Evolutionary conservation across 169 alveolate genomes (phyloP), one percentile per base, ranked within the genome.

Genomic region (Neospora caninum): DNA sequence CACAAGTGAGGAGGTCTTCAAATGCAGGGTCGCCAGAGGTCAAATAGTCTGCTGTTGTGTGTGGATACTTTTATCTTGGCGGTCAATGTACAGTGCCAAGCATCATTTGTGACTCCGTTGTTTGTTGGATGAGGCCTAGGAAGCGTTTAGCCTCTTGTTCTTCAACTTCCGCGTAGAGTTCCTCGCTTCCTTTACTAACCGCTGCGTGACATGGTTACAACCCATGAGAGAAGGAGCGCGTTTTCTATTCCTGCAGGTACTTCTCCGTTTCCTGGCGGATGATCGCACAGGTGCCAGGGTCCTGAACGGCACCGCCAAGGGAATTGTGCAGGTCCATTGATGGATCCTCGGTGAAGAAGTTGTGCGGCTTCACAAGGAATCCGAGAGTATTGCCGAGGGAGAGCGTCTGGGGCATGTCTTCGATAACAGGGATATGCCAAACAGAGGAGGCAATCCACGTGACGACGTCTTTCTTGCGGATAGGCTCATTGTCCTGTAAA

Each of bases 211-310:
- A 49, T 49, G 58, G 58, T 4, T 0, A 64, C 25, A 22, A 1
- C 31, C 31, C 73, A 64, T 22, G 34, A 64, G 73, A 22, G 31
- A 64, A 13, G 7, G 31, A 78, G 49, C 86, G 42, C 25, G 0
- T 36, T 73, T 29, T 82, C 39, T 82, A 82, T 36, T 82, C 89
- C 41, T 38, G 67, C 54, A 82, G n/a, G 91, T 80, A 91, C 41
- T 91, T 93, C 54, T 86, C 94, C n/a, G 67, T 93, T 84, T 95
- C 96, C 83, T 93, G 94, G 38, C 97, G 91, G 36, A 95, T 94
- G 82, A 96, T 78, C 10, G 97, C 97, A 73, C 97, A 96, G 42
- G 96, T 94, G 42, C 97, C 97, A 36, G 97, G 97, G 45, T 96
- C 97, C 73, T 91, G 86, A 43, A 86, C 95, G 43, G 94, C 97